Base-by-base conservation (phyloP, 2,329 filamentous ascomycete species). In the Diaporthe longicolla region DNA sequence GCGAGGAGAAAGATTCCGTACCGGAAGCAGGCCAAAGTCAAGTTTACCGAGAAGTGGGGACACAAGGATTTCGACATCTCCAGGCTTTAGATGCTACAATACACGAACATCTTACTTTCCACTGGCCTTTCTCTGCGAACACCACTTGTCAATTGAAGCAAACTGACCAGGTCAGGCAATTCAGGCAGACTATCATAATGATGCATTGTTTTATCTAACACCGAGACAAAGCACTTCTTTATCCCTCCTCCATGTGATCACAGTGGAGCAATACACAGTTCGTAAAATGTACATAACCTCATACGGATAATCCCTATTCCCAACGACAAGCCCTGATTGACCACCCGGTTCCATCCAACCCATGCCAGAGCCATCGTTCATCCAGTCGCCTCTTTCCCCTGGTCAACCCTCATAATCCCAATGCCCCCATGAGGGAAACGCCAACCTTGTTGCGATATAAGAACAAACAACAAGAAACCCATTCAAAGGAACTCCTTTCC, bases 11-110 rank as follows among this genome's bases (percentile, higher is more conserved):
- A 92, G 70, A 90, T 96, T 73, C 90, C 92, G 9, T 96, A 97
- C 85, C 89, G 89, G 79, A 97, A 94, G 89, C 94, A 97, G 87
- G 90, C 91, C 76, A 95, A 92, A 88, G 92, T 87, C 78, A 94
- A 94, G 83, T 84, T 92, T 69, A 98, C 95, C 9, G 97, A 98
- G 89, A 99, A 98, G 85, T 99, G 97, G 97, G 91, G 93, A 58
- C 94, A 98, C 87, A 99, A 99, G 88, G 97, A 99, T 82, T 99
- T 98, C 84, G 89, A 87, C 78, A 84, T 94, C 24, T 43, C 58
- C 19, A 73, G 71, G 61, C 43, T 74, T 19, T 75, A 75, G 61
- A 59, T 61, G 29, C 37, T 71, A 29, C 52, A 66, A 57, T 68
- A 37, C 45, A 26, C 29, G 11, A 37, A 35, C 8, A 21, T 19